Evolutionary conservation across 257 asterid genomes (phyloP).

Genomic region (Rhazya stricta): DNA sequence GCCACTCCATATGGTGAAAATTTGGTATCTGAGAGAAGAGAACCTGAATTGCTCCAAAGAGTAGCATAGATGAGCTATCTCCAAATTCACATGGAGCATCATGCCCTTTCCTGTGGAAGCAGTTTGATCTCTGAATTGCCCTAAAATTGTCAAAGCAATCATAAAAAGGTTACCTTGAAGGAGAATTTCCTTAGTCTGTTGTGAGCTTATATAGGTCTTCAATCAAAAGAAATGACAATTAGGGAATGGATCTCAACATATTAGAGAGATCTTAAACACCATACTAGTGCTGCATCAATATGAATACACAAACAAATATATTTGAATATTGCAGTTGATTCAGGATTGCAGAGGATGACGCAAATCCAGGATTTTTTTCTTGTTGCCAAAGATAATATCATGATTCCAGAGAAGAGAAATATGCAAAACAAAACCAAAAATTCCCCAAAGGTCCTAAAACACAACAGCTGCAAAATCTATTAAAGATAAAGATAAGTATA

Average conservation of each 20-base stretch:
- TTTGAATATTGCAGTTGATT: no score
- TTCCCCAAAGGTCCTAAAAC: neutral
- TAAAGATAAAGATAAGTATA: neutral
- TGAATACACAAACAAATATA: no score
- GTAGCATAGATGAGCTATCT: slow-evolving; percentile 37
- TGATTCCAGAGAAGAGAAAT: neutral
- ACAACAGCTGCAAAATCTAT: neutral
- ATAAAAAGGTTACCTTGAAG: neutral
- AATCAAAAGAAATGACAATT: neutral
- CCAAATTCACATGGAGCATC: slow-evolving; percentile 47
- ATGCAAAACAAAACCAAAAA: neutral
- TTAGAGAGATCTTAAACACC: no score
- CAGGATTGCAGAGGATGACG: neutral
- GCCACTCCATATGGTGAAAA: slow-evolving; percentile 52
- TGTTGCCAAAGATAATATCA: neutral
- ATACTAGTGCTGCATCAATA: no score
- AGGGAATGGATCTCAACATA: neutral
- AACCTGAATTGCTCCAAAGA: slow-evolving; percentile 51
- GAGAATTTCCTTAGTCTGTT: neutral
- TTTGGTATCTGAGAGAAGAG: slow-evolving; percentile 59
- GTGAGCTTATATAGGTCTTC: neutral
- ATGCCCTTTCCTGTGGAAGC: slow-evolving; percentile 55
- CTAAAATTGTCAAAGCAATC: slow-evolving; percentile 23
- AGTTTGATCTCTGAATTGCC: slow-evolving; percentile 60
- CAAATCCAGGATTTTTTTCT: neutral